These are phyloP conservation scores for Protomyces inundatus DNA, from an alignment of 1,139 yeast species.

Conservation along the genomic window DNA sequence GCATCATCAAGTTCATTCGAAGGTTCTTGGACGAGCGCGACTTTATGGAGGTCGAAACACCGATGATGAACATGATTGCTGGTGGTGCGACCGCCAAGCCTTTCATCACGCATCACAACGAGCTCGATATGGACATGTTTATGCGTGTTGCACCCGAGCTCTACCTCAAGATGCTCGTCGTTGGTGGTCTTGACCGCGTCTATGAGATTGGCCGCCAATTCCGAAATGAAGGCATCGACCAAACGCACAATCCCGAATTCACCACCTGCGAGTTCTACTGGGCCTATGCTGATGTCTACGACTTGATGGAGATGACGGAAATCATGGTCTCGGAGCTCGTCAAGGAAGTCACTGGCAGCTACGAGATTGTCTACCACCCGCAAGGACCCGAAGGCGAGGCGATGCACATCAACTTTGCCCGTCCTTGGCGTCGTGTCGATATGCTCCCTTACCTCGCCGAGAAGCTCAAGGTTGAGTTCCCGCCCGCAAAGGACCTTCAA, in stretches of 20 bases:
- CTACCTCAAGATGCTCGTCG: conserved; percentile 91
- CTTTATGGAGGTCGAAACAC: conserved; percentile 95
- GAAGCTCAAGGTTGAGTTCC: conserved; percentile 80
- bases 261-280: conserved; percentile 96
- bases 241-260: conserved; percentile 97
- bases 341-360: conserved; percentile 85
- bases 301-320: conserved; percentile 96
- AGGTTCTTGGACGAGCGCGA: conserved; percentile 77
- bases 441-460: conserved; percentile 96
- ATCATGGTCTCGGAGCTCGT: conserved; percentile 94
- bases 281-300: conserved; percentile 90
- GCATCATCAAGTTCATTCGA: conserved; percentile 84
- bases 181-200: conserved; percentile 97
- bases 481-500: conserved; percentile 91
- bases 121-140: conserved; percentile 89
- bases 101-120: conserved; percentile 93
- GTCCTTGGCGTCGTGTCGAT: conserved; percentile 98
- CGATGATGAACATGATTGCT: conserved; percentile 97
- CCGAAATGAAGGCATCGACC: conserved; percentile 97
- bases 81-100: conserved; percentile 99
- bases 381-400: conserved; percentile 77
- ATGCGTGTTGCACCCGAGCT: conserved; percentile 99
- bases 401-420: conserved; percentile 73
- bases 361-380: conserved; percentile 76
- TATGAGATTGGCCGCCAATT: conserved; percentile 98